phyloP scores from a whole-genome alignment of 2,329 filamentous ascomycete genomes.

The Hirsutella thompsonii region DNA sequence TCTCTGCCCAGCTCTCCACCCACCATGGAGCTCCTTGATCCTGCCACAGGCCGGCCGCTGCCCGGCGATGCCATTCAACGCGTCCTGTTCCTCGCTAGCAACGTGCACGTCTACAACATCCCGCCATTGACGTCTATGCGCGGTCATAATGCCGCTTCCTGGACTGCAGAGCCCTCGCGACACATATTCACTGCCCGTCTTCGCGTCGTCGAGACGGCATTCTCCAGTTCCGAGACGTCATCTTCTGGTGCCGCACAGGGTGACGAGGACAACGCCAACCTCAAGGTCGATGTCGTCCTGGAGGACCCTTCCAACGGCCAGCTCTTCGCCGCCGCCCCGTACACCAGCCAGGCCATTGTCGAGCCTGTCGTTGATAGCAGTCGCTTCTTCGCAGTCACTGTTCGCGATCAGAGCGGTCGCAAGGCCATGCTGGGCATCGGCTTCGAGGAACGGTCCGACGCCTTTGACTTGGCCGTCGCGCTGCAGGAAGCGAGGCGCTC shows the following conservation, averaged over 20 bases:
- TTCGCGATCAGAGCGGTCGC: slow-evolving; percentile 60
- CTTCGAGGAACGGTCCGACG: slow-evolving; percentile 75
- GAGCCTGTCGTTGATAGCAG: slow-evolving; percentile 69
- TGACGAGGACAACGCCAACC: slow-evolving; percentile 21
- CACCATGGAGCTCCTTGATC: slow-evolving; percentile 54
- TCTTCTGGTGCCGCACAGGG: background rate
- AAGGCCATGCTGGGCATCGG: slow-evolving; percentile 75
- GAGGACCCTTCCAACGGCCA: slow-evolving; percentile 62
- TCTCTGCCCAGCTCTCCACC: background rate
- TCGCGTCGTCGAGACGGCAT: slow-evolving; percentile 58
- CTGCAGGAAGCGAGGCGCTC: slow-evolving; percentile 67
- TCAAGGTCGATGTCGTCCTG: slow-evolving; percentile 65
- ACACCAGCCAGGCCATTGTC: slow-evolving; percentile 51
- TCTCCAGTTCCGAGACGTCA: slow-evolving; percentile 4
- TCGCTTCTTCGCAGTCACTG: slow-evolving; percentile 74
- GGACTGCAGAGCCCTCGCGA: slow-evolving; percentile 58
- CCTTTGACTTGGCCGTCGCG: slow-evolving; percentile 74
- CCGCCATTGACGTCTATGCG: slow-evolving; percentile 66
- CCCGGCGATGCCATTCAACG: slow-evolving; percentile 71
- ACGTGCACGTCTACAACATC: slow-evolving; percentile 79
- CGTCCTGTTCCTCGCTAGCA: slow-evolving; percentile 62
- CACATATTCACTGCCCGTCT: slow-evolving; percentile 80
- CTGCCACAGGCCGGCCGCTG: slow-evolving; percentile 54
- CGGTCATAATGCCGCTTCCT: slow-evolving; percentile 65
- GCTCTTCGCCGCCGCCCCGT: slow-evolving; percentile 76